Percentiles rank a stretch among this genome's conserved stretches.
These are phyloP conservation scores for Colletotrichum tropicicola DNA, from an alignment of 2,329 filamentous ascomycete genomes.

Conservation along the genomic window DNA sequence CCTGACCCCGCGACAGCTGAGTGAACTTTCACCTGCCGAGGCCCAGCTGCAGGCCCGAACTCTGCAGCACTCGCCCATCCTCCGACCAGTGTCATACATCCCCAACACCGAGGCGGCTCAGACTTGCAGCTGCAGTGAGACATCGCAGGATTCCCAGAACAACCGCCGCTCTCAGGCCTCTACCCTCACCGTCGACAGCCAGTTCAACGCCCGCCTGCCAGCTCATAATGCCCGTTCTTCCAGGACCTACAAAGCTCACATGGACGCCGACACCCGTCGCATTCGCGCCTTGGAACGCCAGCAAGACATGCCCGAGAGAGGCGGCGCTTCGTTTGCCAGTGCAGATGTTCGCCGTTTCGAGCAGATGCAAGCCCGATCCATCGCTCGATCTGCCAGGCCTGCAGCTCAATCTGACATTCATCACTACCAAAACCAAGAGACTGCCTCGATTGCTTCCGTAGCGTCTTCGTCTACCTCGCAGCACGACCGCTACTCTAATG, in stretches of 20 bases:
- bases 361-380: not conserved
- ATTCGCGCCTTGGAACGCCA: not conserved
- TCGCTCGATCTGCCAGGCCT: not conserved
- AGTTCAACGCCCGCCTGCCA: not conserved
- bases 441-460: not conserved
- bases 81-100: not conserved
- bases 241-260: not conserved
- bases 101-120: not conserved
- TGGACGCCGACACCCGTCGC: not conserved
- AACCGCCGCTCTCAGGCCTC: constrained; percentile 1
- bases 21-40: not conserved
- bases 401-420: not conserved
- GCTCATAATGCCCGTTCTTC: not conserved
- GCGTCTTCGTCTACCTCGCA: not conserved
- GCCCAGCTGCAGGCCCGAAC: not conserved
- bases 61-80: not conserved
- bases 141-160: not conserved
- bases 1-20: not conserved
- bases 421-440: not conserved
- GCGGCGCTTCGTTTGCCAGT: not conserved
- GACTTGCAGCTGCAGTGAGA: not conserved
- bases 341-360: not conserved
- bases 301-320: not conserved
- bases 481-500: not conserved
- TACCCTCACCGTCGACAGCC: not conserved